These are phyloP conservation scores for Aureobasidium sp. DNA, from an alignment of 2,329 filamentous ascomycete genomes.

Conservation along the genomic window DNA sequence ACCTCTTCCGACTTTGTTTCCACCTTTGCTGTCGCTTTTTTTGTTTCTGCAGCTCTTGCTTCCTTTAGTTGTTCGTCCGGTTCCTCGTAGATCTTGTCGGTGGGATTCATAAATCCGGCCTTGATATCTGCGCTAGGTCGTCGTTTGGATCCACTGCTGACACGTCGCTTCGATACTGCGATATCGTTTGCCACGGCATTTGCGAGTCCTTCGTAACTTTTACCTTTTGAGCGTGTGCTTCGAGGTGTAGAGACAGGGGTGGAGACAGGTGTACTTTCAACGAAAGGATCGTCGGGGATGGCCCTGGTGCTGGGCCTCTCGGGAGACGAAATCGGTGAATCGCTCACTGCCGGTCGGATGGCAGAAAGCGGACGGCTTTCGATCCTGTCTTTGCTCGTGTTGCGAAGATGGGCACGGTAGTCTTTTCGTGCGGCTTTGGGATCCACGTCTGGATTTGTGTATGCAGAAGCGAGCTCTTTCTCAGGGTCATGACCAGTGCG, in stretches of 20 bases:
- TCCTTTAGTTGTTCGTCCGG: constrained; percentile 47
- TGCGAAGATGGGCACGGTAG: constrained; percentile 63
- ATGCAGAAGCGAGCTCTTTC: constrained; percentile 42
- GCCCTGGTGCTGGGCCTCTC: background rate
- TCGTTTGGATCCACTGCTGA: constrained; percentile 56
- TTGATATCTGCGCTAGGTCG: constrained; percentile 62
- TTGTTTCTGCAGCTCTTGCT: constrained; percentile 15
- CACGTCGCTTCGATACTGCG: constrained; percentile 37
- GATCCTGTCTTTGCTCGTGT: constrained; percentile 1
- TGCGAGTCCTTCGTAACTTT: constrained; percentile 31
- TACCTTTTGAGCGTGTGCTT: constrained; percentile 21
- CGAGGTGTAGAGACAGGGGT: background rate
- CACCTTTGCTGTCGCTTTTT: background rate
- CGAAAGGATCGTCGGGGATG: background rate
- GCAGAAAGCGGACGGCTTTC: constrained; percentile 16
- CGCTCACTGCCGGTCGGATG: background rate
- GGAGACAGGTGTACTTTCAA: background rate
- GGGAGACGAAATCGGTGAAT: background rate
- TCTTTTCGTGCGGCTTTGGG: constrained; percentile 31
- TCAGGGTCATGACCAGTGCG: constrained; percentile 62
- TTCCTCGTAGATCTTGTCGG: constrained; percentile 85
- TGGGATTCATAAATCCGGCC: constrained; percentile 59
- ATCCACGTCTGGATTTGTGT: constrained; percentile 28
- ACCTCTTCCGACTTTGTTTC: constrained; percentile 12
- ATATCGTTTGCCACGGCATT: constrained; percentile 30